phyloP scores from a whole-genome alignment of 495 filamentous ascomycete genomes.

The Penicillium paxilli region DNA sequence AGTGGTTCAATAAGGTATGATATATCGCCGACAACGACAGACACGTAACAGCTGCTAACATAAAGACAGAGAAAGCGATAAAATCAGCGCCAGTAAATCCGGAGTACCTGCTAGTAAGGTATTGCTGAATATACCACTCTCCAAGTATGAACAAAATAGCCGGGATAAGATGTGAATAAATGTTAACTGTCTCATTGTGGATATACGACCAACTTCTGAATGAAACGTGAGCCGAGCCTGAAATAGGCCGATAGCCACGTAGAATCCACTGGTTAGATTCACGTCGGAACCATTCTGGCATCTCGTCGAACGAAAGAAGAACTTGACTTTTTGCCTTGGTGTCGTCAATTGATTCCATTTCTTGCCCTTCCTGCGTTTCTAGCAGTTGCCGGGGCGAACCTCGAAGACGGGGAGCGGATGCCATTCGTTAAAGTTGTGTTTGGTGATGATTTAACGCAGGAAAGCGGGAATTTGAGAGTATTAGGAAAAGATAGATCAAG shows the following conservation, averaged over 20 bases:
- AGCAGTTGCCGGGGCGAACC: conserved; percentile 14
- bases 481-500: conserved; percentile 8
- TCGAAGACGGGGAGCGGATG: conserved; percentile 21
- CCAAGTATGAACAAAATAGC: conserved; percentile 21
- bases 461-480: background rate
- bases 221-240: conserved; percentile 21
- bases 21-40: conserved; percentile 25
- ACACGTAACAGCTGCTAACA: conserved; percentile 23
- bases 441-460: background rate
- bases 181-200: conserved; percentile 37
- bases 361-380: conserved; percentile 7
- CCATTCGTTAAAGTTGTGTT: conserved; percentile 9
- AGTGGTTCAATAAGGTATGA: conserved; percentile 31
- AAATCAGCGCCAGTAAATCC: background rate
- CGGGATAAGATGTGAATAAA: conserved; percentile 32
- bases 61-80: conserved; percentile 26
- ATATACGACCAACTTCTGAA: conserved; percentile 29
- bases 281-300: conserved; percentile 29
- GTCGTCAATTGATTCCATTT: conserved; percentile 16
- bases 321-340: conserved; percentile 4
- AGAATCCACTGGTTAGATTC: conserved; percentile 27
- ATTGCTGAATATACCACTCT: conserved; percentile 19
- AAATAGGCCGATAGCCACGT: conserved; percentile 32
- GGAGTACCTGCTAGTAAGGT: conserved; percentile 8
- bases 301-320: conserved; percentile 31